Percentiles rank a stretch among this genome's conserved stretches.
phyloP scores from a whole-genome alignment of 2,329 filamentous ascomycete species.

The Cercospora sp. region DNA sequence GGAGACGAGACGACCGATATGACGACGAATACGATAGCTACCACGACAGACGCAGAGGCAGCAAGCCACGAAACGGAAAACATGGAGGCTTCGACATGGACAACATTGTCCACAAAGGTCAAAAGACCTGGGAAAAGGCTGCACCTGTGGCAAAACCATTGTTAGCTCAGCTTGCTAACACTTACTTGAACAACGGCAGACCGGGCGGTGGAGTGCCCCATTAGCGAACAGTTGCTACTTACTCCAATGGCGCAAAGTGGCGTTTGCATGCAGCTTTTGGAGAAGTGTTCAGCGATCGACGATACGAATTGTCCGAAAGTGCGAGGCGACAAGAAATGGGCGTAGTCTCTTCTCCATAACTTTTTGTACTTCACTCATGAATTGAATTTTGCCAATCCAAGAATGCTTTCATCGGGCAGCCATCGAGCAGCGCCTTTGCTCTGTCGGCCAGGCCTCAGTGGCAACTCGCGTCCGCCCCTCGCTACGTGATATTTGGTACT shows the following conservation, averaged over 20 bases:
- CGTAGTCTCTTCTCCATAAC: not conserved
- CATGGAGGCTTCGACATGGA: constrained; percentile 25
- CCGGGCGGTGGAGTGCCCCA: constrained; percentile 16
- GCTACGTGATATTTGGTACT: constrained; percentile 3
- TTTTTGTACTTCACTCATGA: not conserved
- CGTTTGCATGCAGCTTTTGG: not conserved
- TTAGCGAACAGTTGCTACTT: constrained; percentile 13
- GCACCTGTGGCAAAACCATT: constrained; percentile 38
- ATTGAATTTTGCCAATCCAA: not conserved
- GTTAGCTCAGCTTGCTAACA: constrained; percentile 33
- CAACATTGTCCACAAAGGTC: constrained; percentile 33
- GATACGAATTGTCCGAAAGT: not conserved
- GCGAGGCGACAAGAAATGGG: not conserved
- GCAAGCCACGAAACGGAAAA: constrained; percentile 22
- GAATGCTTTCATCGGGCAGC: not conserved
- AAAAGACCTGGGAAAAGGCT: constrained; percentile 37
- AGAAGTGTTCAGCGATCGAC: not conserved
- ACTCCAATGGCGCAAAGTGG: constrained; percentile 8
- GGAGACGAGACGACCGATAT: constrained; percentile 16
- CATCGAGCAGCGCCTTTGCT: not conserved
- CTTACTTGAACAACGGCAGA: constrained; percentile 31
- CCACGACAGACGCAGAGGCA: constrained; percentile 11
- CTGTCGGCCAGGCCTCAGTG: not conserved
- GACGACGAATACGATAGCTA: constrained; percentile 27
- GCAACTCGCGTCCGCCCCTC: not conserved